A percentile compares a stretch with the other conserved stretches of the same genome.
These are phyloP conservation scores for Neofusicoccum cordaticola DNA, from an alignment of 2,329 filamentous ascomycete genomes.

Conservation along the genomic window DNA sequence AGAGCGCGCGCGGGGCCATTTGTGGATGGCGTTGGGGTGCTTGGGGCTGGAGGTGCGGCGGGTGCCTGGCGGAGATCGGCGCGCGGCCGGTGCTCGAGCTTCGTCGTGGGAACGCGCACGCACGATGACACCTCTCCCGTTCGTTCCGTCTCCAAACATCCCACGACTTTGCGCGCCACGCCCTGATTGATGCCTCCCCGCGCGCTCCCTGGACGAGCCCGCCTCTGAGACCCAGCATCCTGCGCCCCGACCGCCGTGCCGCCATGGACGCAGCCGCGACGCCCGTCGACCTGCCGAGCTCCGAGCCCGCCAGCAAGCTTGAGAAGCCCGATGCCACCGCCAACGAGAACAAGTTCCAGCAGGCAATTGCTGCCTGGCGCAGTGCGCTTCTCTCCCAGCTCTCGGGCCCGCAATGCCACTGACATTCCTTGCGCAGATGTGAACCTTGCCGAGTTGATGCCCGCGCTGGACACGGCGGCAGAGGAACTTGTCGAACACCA, in stretches of 20 bases:
- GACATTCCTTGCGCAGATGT: conserved; percentile 58
- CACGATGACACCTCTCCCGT: conserved; percentile 15
- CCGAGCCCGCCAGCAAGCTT: not conserved
- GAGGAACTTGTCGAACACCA: conserved; percentile 93
- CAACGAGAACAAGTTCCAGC: conserved; percentile 89
- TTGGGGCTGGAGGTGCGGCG: not conserved
- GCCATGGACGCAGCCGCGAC: conserved; percentile 14
- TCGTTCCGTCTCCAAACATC: not conserved
- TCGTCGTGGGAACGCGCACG: not conserved
- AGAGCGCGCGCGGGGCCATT: conserved; percentile 6
- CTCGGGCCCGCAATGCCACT: not conserved
- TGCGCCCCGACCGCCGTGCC: not conserved
- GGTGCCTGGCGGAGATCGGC: conserved; percentile 11
- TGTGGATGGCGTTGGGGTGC: not conserved
- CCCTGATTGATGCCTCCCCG: conserved; percentile 4
- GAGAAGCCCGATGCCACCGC: conserved; percentile 33
- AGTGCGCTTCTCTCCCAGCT: conserved; percentile 53
- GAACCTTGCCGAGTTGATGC: conserved; percentile 78
- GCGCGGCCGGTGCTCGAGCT: conserved; percentile 8
- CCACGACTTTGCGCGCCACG: not conserved
- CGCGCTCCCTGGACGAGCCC: not conserved
- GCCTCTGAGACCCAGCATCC: not conserved
- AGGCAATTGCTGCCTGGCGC: conserved; percentile 93
- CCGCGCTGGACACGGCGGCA: conserved; percentile 86
- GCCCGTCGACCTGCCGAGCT: conserved; percentile 2